These are phyloP conservation scores for Laetiporus sulphureus DNA, from an alignment of 1,284 basidiomycete genomes.

Conservation along the genomic window DNA sequence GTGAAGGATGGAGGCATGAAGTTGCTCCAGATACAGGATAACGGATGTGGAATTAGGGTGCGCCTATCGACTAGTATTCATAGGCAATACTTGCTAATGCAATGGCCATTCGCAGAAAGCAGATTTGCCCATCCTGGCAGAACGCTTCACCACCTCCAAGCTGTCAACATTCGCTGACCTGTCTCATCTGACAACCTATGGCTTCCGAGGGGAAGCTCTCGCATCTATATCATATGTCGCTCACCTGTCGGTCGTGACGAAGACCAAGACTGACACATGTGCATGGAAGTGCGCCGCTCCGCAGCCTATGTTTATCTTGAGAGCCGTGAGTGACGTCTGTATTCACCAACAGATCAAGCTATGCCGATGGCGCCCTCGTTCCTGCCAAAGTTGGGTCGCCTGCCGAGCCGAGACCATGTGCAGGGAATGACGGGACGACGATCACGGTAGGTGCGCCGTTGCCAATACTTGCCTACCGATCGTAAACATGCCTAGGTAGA, in stretches of 20 bases:
- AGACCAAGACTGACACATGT: slow-evolving; percentile 73
- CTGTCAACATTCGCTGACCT: slow-evolving; percentile 85
- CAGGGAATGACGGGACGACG: slow-evolving; percentile 92
- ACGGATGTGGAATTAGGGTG: slow-evolving; percentile 90
- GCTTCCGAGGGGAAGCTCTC: slow-evolving; percentile 95
- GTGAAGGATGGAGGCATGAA: slow-evolving; percentile 97
- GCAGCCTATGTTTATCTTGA: no score
- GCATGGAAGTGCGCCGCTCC: slow-evolving; percentile 95
- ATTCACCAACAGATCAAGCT: slow-evolving; percentile 62
- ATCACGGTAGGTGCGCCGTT: slow-evolving; percentile 58
- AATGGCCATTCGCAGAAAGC: slow-evolving; percentile 35
- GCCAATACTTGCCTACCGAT: slow-evolving; percentile 1
- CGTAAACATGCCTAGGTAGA: slow-evolving; percentile 57
- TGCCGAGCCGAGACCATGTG: slow-evolving; percentile 80
- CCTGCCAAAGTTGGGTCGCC: slow-evolving; percentile 63
- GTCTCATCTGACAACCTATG: slow-evolving; percentile 84
- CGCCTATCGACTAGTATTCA: slow-evolving; percentile 15
- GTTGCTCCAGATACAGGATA: slow-evolving; percentile 93
- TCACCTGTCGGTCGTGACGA: slow-evolving; percentile 84
- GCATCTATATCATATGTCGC: slow-evolving; percentile 96
- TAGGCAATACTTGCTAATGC: neutral
- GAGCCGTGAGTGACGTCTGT: no score
- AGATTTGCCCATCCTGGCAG: slow-evolving; percentile 88
- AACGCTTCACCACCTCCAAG: slow-evolving; percentile 96
- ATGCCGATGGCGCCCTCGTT: slow-evolving; percentile 69